Evolutionary conservation across 352 stramenopile genomes (phyloP).

Genomic region (Globisporangium alternatum): DNA sequence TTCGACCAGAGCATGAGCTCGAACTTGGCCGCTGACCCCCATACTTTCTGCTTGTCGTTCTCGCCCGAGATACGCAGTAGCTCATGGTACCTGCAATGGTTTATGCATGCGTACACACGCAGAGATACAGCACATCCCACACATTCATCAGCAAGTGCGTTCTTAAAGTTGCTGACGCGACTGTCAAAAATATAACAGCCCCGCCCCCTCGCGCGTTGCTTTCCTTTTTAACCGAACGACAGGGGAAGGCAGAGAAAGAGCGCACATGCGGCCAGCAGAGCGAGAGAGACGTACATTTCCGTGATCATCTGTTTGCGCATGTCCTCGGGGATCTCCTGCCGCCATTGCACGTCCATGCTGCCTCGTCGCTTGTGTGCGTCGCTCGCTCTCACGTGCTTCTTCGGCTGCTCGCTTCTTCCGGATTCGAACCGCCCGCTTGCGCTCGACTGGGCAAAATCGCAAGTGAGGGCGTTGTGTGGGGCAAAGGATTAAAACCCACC

Average conservation of each 20-base stretch:
- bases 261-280: not conserved
- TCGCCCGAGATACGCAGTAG: constrained; percentile 79
- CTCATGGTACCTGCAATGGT: constrained; percentile 67
- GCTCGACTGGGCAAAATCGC: constrained; percentile 11
- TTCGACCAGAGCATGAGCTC: constrained; percentile 86
- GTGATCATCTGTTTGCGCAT: constrained; percentile 88
- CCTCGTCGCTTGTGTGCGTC: not conserved
- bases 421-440: not conserved
- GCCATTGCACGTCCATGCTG: constrained; percentile 63
- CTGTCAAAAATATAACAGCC: constrained; percentile 8
- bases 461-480: constrained; percentile 10
- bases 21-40: constrained; percentile 82
- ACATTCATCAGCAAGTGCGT: not conserved
- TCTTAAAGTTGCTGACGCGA: not conserved
- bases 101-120: not conserved
- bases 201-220: not conserved
- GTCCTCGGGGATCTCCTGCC: constrained; percentile 73
- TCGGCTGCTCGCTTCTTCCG: not conserved
- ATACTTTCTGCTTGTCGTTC: constrained; percentile 83
- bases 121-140: not conserved
- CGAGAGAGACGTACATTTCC: constrained; percentile 59
- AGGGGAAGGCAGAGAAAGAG: not conserved
- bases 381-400: not conserved
- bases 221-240: constrained; percentile 1
- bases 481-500: not conserved